Evolutionary conservation across 2,329 filamentous ascomycete genomes (phyloP).

Genomic region (Clarireedia sp.): DNA sequence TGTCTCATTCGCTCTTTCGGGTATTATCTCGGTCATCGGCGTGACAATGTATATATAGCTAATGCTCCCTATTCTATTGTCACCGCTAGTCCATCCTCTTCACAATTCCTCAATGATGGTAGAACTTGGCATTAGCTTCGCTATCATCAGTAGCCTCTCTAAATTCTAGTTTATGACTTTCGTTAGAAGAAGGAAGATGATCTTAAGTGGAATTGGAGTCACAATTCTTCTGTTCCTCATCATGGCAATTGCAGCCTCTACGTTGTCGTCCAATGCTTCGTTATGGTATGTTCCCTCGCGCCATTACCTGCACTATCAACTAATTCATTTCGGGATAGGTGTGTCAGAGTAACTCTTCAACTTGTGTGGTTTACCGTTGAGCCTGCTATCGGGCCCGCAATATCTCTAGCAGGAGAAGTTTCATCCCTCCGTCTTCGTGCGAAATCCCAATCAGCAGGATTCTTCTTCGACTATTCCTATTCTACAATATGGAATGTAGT

Average conservation of each 20-base stretch:
- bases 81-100: background rate
- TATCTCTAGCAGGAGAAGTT: background rate
- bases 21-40: background rate
- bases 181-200: background rate
- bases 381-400: background rate
- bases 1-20: background rate
- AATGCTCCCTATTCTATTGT: constrained; percentile 3
- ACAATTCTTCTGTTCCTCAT: background rate
- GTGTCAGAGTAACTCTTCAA: background rate
- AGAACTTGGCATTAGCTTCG: background rate
- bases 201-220: background rate
- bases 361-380: background rate
- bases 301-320: too few species aligned
- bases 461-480: background rate
- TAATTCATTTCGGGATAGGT: background rate
- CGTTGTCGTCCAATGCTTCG: background rate
- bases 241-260: background rate
- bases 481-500: background rate
- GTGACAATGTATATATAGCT: background rate
- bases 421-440: background rate
- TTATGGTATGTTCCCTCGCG: background rate
- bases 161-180: constrained; percentile 5
- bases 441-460: background rate
- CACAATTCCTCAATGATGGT: background rate
- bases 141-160: background rate